These are phyloP conservation scores for Penicillium brevicompactum DNA, from an alignment of 2,329 filamentous ascomycete genomes.

Conservation along the genomic window DNA sequence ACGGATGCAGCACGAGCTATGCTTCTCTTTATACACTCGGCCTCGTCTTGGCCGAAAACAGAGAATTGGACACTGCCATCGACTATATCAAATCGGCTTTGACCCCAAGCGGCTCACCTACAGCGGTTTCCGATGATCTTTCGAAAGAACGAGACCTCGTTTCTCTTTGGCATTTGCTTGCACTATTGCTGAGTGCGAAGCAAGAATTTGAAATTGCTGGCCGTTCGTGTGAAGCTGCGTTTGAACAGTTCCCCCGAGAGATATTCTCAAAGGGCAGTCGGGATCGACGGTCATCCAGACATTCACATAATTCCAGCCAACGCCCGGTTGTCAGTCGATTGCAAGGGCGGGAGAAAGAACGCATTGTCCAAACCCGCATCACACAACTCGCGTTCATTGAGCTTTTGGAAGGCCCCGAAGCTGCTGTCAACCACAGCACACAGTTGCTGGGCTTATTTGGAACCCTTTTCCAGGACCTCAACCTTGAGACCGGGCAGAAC, in stretches of 20 bases:
- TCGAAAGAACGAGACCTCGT: slow-evolving; percentile 58
- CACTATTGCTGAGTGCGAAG: slow-evolving; percentile 79
- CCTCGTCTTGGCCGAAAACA: slow-evolving; percentile 82
- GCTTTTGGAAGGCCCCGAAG: slow-evolving; percentile 76
- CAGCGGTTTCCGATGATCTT: slow-evolving; percentile 31
- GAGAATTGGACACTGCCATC: slow-evolving; percentile 78
- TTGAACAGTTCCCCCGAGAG: slow-evolving; percentile 82
- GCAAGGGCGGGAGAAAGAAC: slow-evolving; percentile 80
- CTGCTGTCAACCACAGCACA: slow-evolving; percentile 84
- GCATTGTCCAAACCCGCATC: slow-evolving; percentile 92
- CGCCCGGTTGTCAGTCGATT: slow-evolving; percentile 72
- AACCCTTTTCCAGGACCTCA: slow-evolving; percentile 72
- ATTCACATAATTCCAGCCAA: slow-evolving; percentile 26
- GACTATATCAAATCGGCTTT: slow-evolving; percentile 79
- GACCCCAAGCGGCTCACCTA: slow-evolving; percentile 50
- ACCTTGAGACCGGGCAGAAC: slow-evolving; percentile 36
- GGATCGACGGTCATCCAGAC: slow-evolving; percentile 43
- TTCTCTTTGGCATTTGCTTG: slow-evolving; percentile 87
- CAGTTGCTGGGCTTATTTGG: slow-evolving; percentile 82
- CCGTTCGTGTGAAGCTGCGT: slow-evolving; percentile 83
- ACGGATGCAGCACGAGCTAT: slow-evolving; percentile 67
- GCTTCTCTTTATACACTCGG: slow-evolving; percentile 79
- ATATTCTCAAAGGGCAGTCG: slow-evolving; percentile 68
- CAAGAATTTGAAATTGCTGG: slow-evolving; percentile 81
- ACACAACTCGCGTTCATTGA: slow-evolving; percentile 86